Evolutionary conservation across 2,329 filamentous ascomycete genomes (phyloP).

Genomic region (Pseudopyricularia cyperi): DNA sequence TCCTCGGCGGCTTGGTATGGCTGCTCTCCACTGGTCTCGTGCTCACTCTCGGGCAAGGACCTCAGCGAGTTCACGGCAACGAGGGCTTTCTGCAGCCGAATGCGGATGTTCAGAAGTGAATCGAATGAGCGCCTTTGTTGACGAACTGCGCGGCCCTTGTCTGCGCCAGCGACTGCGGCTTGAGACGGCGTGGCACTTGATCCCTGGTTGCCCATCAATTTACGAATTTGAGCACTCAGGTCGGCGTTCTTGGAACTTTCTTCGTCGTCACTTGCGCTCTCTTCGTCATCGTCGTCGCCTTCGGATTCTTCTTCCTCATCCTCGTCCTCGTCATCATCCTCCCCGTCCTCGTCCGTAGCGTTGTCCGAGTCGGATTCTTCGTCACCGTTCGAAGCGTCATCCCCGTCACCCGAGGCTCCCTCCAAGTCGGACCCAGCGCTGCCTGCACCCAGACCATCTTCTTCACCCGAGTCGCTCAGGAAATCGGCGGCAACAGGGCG

Average conservation of each 20-base stretch:
- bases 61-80: constrained; percentile 67
- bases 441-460: constrained; percentile 21
- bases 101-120: constrained; percentile 75
- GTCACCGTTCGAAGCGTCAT: constrained; percentile 16
- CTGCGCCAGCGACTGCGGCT: constrained; percentile 62
- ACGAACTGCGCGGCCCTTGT: constrained; percentile 79
- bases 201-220: constrained; percentile 50
- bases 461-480: constrained; percentile 29
- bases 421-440: neutral
- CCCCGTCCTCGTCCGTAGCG: constrained; percentile 12
- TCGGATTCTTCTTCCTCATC: constrained; percentile 16
- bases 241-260: constrained; percentile 16
- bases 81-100: constrained; percentile 84
- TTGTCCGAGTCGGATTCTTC: constrained; percentile 15
- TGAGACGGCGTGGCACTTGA: constrained; percentile 48
- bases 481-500: constrained; percentile 43
- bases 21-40: constrained; percentile 23
- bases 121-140: constrained; percentile 79
- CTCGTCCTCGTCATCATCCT: constrained; percentile 19
- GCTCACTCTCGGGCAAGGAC: constrained; percentile 24
- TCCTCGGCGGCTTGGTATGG: constrained; percentile 68
- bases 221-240: constrained; percentile 42
- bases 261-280: constrained; percentile 16
- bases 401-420: constrained; percentile 9
- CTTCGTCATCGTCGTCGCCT: constrained; percentile 20